A percentile compares a stretch with the other conserved stretches of the same genome.
Evolutionary conservation across 1,139 yeast genomes (phyloP).

Genomic region (Debaryomyces udenii): DNA sequence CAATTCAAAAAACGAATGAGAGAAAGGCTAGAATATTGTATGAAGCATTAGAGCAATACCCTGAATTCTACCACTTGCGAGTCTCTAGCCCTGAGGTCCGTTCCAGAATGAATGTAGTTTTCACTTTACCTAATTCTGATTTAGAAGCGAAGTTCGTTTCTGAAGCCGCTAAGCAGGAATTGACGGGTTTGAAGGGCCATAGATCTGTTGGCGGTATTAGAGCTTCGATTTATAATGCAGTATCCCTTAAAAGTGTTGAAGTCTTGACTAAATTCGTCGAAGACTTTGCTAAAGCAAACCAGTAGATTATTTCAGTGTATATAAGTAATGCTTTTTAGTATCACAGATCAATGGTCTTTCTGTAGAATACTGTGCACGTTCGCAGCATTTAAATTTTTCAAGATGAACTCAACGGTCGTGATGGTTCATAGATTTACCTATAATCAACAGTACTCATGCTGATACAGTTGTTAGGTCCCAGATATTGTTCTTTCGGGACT

Average conservation of each 20-base stretch:
- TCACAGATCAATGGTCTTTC: too few relatives aligned
- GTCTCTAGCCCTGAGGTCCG: constrained; percentile 62
- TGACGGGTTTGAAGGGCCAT: constrained; percentile 90
- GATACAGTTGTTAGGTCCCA: constrained; percentile 1
- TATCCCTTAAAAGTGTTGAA: constrained; percentile 64
- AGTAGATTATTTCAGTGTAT: constrained; percentile 13
- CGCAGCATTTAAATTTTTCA: constrained; percentile 8
- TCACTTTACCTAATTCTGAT: constrained; percentile 66
- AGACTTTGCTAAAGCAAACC: constrained; percentile 58
- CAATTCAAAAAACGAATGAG: constrained; percentile 60
- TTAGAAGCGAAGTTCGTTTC: constrained; percentile 69
- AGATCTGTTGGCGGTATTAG: constrained; percentile 97
- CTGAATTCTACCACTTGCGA: constrained; percentile 66
- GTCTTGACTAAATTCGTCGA: constrained; percentile 60
- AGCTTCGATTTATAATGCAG: constrained; percentile 90
- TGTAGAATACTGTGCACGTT: background rate
- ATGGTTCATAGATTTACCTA: background rate
- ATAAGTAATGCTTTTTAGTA: background rate
- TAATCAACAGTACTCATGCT: constrained; percentile 5
- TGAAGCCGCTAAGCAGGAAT: constrained; percentile 49
- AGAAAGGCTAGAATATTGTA: constrained; percentile 67
- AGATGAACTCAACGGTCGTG: background rate
- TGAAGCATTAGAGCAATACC: constrained; percentile 61
- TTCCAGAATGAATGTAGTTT: constrained; percentile 92
- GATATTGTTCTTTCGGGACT: background rate